Evolutionary conservation across 2,329 filamentous ascomycete species (phyloP), one percentile per base, ranked within the genome.

Genomic region (Anthostomella pinea): DNA sequence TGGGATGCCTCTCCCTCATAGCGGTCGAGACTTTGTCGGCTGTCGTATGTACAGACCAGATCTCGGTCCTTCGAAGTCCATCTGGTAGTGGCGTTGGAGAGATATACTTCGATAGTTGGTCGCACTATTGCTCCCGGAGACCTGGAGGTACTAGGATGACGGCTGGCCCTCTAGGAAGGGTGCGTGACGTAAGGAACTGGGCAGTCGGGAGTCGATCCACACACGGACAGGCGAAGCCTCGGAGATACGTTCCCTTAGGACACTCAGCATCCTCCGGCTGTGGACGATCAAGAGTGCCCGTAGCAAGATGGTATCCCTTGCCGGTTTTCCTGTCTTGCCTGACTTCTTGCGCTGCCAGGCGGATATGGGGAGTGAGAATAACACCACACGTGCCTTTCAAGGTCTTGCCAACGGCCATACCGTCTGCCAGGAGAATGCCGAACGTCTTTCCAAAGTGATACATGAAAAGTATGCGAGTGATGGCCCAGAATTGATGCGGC

Each of bases 341-440:
- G 15, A 29, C 27, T 29, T 29, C 27, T 15, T 29, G 27, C 10
- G 27, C 27, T 29, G 27, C 27, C 17, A 29, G 27, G 27, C 13
- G 27, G 27, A 29, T 29, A 15, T 29, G 27, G 27, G 23, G 23
- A n/a, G 23, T 25, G 23, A 29, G 27, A 17, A 29, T 18, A 18
- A 29, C 16, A 18, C 27, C 27, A 15, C 27, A 29, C 11, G 27
- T 15, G 15, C 27, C 27, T 15, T 29, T 15, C n/a, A 29, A 15
- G 27, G 27, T 29, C 27, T 29, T 29, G 27, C 27, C 27, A 15
- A 29, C 27, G 13, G n/a, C 27, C 27, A 29, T 29, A 18, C 27
- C 15, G 13, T 29, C 27, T 13, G 27, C 27, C 15, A 29, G 27
- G 17, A 29, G 27, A 18, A 29, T 29, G 15, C 27, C 27, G 15